Conservation (phyloP, 1,284 basidiomycete species). For the Tilletiaria anomala region DNA sequence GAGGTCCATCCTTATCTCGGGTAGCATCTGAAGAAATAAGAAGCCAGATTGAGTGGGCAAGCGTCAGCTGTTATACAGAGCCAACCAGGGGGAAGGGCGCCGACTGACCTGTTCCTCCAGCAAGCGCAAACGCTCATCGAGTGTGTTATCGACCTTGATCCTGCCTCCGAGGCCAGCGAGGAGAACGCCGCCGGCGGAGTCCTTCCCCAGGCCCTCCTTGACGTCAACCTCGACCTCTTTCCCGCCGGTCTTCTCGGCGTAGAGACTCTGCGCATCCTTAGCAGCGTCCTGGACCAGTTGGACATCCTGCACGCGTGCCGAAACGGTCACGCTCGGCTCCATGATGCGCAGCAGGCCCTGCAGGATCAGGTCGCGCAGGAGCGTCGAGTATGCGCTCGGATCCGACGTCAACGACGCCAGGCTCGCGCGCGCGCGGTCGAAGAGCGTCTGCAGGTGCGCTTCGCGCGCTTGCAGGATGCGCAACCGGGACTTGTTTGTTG, state of each 20-base stretch:
- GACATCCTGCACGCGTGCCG: slow-evolving; percentile 26
- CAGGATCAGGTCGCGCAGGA: slow-evolving; percentile 64
- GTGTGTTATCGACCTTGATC: slow-evolving; percentile 37
- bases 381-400: slow-evolving; percentile 49
- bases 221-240: slow-evolving; percentile 52
- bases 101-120: slow-evolving; percentile 23
- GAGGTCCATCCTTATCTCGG: slow-evolving; percentile 33
- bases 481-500: slow-evolving; percentile 85
- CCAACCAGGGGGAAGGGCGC: background rate
- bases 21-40: slow-evolving; percentile 21
- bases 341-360: slow-evolving; percentile 45
- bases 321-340: slow-evolving; percentile 28
- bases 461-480: slow-evolving; percentile 79
- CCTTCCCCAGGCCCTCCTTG: slow-evolving; percentile 55
- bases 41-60: background rate
- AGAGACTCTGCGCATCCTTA: slow-evolving; percentile 57
- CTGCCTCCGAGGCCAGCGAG: slow-evolving; percentile 25
- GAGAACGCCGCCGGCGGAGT: slow-evolving; percentile 40
- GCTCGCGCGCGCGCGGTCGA: slow-evolving; percentile 57
- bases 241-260: too few relatives aligned
- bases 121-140: slow-evolving; percentile 33
- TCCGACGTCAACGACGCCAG: slow-evolving; percentile 56
- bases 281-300: slow-evolving; percentile 46
- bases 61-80: background rate
- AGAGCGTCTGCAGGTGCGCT: slow-evolving; percentile 79